These are phyloP conservation scores for Fusarium sp. DNA, from an alignment of 2,329 filamentous ascomycete species.

Conservation along the genomic window DNA sequence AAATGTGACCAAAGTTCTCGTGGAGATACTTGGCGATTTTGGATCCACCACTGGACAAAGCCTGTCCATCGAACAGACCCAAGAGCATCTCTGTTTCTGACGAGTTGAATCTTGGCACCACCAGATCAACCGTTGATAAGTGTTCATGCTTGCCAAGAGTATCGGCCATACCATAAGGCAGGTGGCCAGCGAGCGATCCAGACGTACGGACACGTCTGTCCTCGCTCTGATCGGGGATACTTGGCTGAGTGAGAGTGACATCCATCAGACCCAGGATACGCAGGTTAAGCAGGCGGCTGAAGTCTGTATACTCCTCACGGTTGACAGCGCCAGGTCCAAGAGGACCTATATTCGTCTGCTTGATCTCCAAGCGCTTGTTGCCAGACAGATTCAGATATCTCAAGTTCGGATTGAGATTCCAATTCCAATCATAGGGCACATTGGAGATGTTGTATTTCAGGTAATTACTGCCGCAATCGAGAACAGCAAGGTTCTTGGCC, in stretches of 20 bases:
- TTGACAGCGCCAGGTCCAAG: slow-evolving; percentile 66
- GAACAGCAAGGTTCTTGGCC: slow-evolving; percentile 88
- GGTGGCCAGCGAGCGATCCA: slow-evolving; percentile 88
- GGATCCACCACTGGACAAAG: slow-evolving; percentile 88
- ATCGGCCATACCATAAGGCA: slow-evolving; percentile 98
- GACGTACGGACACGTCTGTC: slow-evolving; percentile 97
- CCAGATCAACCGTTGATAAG: slow-evolving; percentile 93
- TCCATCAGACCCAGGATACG: slow-evolving; percentile 96
- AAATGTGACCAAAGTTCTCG: slow-evolving; percentile 91
- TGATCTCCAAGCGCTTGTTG: slow-evolving; percentile 96
- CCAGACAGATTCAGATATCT: slow-evolving; percentile 96
- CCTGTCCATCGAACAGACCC: slow-evolving; percentile 95
- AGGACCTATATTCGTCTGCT: slow-evolving; percentile 64
- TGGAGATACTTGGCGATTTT: slow-evolving; percentile 97
- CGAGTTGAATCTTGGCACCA: slow-evolving; percentile 91
- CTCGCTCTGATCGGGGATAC: slow-evolving; percentile 93
- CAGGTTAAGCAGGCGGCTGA: slow-evolving; percentile 84
- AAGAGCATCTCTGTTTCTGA: slow-evolving; percentile 90
- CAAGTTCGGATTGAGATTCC: slow-evolving; percentile 97
- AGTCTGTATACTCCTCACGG: slow-evolving; percentile 82
- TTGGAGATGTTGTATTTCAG: slow-evolving; percentile 99
- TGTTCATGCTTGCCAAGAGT: slow-evolving; percentile 94
- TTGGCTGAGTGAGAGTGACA: slow-evolving; percentile 92
- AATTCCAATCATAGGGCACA: slow-evolving; percentile 99
- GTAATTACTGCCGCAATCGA: slow-evolving; percentile 95